A percentile compares a stretch with the other conserved stretches of the same genome.
phyloP scores from a whole-genome alignment of 1,139 yeast genomes.

The Sugiyamaella neomexicana region DNA sequence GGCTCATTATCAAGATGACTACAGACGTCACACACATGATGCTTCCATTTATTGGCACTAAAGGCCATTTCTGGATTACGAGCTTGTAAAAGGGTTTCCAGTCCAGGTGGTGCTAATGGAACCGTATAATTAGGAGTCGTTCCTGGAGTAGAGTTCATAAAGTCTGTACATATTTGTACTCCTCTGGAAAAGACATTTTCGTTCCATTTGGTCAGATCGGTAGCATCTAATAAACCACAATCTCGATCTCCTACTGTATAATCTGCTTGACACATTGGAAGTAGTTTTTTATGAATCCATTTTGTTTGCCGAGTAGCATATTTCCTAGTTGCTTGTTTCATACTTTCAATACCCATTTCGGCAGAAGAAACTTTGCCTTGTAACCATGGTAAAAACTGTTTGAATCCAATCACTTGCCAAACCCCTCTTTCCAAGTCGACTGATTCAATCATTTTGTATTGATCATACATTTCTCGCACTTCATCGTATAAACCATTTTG shows the following conservation, averaged over 20 bases:
- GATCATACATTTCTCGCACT: slow-evolving; percentile 53
- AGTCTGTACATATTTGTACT: slow-evolving; percentile 48
- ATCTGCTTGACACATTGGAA: slow-evolving; percentile 56
- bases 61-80: slow-evolving; percentile 32
- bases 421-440: slow-evolving; percentile 50
- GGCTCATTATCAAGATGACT: slow-evolving; percentile 55
- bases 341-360: slow-evolving; percentile 59
- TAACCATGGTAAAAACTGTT: slow-evolving; percentile 87
- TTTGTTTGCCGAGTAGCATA: slow-evolving; percentile 90
- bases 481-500: slow-evolving; percentile 59
- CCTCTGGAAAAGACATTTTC: slow-evolving; percentile 59
- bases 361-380: slow-evolving; percentile 32
- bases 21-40: slow-evolving; percentile 67
- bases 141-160: slow-evolving; percentile 36
- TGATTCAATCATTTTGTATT: slow-evolving; percentile 26
- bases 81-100: slow-evolving; percentile 41
- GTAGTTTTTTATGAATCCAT: slow-evolving; percentile 78
- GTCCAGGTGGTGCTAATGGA: slow-evolving; percentile 49
- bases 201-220: slow-evolving; percentile 64
- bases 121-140: slow-evolving; percentile 21
- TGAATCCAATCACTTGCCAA: slow-evolving; percentile 86
- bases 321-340: slow-evolving; percentile 83
- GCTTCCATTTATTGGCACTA: slow-evolving; percentile 60
- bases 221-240: slow-evolving; percentile 71
- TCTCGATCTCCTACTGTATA: slow-evolving; percentile 59